phyloP scores from a whole-genome alignment of 306 rosid genomes.

The Ceratonia siliqua region DNA sequence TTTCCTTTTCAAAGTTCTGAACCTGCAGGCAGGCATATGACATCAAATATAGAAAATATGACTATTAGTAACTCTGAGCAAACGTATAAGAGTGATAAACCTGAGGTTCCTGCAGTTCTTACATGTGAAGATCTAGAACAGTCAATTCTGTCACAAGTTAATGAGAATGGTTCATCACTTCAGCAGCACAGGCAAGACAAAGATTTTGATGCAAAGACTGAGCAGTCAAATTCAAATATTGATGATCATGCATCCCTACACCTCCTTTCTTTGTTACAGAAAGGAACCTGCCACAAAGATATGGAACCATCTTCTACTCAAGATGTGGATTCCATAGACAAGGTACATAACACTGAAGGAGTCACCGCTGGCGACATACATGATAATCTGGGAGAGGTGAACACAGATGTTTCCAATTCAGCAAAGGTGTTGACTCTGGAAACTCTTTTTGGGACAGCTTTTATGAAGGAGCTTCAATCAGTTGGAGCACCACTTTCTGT shows the following conservation, averaged over 20 bases:
- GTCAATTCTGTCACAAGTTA: slow-evolving; percentile 74
- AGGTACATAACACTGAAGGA: slow-evolving; percentile 43
- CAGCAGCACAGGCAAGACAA: slow-evolving; percentile 46
- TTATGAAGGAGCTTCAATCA: slow-evolving; percentile 95
- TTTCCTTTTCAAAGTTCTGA: slow-evolving; percentile 51
- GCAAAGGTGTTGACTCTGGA: slow-evolving; percentile 74
- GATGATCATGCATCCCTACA: slow-evolving; percentile 80
- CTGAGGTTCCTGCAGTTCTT: slow-evolving; percentile 68
- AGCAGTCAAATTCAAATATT: slow-evolving; percentile 48
- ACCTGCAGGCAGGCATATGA: slow-evolving; percentile 40
- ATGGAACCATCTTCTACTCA: slow-evolving; percentile 40
- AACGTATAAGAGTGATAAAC: slow-evolving; percentile 49
- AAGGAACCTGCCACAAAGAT: slow-evolving; percentile 57
- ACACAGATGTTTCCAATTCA: slow-evolving; percentile 52
- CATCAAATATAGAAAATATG: slow-evolving; percentile 42
- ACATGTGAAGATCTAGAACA: slow-evolving; percentile 97
- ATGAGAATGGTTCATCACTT: slow-evolving; percentile 46
- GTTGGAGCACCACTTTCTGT: slow-evolving; percentile 97
- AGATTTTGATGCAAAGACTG: slow-evolving; percentile 50
- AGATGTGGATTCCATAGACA: slow-evolving; percentile 40
- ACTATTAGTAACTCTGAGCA: slow-evolving; percentile 49
- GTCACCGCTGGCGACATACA: slow-evolving; percentile 37
- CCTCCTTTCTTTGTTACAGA: slow-evolving; percentile 83
- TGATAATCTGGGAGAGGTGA: slow-evolving; percentile 53
- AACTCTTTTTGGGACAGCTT: slow-evolving; percentile 92